Percentiles rank a stretch among this genome's conserved stretches.
Evolutionary conservation across 106 monocot species (phyloP).

Genomic region (Dactylorhiza incarnata): DNA sequence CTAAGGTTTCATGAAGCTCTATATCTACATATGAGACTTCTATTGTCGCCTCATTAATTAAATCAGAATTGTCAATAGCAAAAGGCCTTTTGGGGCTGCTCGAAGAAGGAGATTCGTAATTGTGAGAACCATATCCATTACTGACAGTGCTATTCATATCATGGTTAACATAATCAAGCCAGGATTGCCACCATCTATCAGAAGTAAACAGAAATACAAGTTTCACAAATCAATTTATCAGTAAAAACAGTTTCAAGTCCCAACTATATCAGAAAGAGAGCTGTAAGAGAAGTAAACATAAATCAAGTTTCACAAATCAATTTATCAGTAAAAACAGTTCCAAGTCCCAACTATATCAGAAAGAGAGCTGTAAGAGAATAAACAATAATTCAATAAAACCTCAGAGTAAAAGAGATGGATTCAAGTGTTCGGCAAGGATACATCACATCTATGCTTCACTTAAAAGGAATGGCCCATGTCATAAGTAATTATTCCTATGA

Average conservation of each 20-base stretch:
- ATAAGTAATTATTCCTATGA: background rate
- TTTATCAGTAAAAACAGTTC: background rate
- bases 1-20: conserved; percentile 85
- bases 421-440: background rate
- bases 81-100: conserved; percentile 45
- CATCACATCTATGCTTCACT: background rate
- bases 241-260: background rate
- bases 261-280: background rate
- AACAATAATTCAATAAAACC: background rate
- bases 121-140: conserved; percentile 57
- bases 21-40: conserved; percentile 80
- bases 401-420: background rate
- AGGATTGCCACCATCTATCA: conserved; percentile 93
- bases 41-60: conserved; percentile 66
- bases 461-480: background rate
- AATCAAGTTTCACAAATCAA: background rate
- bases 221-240: background rate
- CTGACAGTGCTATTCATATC: conserved; percentile 29
- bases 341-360: background rate
- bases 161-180: conserved; percentile 94
- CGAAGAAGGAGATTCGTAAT: conserved; percentile 37
- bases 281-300: background rate
- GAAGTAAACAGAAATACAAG: conserved; percentile 6
- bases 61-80: conserved; percentile 83
- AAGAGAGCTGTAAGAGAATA: background rate